Conservation (phyloP, 106 monocot species). For the Apostasia ramifera region DNA sequence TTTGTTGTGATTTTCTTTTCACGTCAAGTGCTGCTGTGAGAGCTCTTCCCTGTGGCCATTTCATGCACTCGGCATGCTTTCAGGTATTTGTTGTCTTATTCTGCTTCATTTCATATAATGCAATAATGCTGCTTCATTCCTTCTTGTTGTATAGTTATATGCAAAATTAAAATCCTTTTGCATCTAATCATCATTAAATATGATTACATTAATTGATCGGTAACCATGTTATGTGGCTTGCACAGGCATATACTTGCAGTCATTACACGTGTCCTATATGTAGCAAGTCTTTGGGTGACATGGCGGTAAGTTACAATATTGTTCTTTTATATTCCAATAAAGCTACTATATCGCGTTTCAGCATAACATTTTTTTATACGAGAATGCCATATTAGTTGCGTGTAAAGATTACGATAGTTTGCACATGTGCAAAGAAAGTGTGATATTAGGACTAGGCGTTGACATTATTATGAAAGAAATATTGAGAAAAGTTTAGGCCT, state of each 20-base stretch:
- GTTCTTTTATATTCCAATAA: neutral
- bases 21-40: slow-evolving; percentile 86
- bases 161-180: too few species aligned
- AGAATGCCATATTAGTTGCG: too few species aligned
- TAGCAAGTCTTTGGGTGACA: slow-evolving; percentile 98
- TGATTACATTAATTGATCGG: neutral
- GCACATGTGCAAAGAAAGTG: too few species aligned
- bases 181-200: too few species aligned
- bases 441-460: too few species aligned
- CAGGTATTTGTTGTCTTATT: slow-evolving; percentile 40
- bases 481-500: too few species aligned
- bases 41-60: slow-evolving; percentile 87
- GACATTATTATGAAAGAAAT: too few species aligned
- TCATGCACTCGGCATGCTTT: slow-evolving; percentile 98
- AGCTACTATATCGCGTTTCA: too few species aligned
- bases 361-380: too few species aligned
- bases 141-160: neutral
- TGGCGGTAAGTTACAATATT: slow-evolving; percentile 59
- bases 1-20: slow-evolving; percentile 95
- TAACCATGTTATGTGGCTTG: slow-evolving; percentile 7
- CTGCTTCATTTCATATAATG: neutral
- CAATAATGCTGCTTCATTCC: neutral
- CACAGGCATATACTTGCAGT: slow-evolving; percentile 87
- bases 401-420: too few species aligned
- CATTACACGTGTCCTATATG: slow-evolving; percentile 98